Evolutionary conservation across 257 asterid genomes (phyloP).

Genomic region (Solanum rostratum): DNA sequence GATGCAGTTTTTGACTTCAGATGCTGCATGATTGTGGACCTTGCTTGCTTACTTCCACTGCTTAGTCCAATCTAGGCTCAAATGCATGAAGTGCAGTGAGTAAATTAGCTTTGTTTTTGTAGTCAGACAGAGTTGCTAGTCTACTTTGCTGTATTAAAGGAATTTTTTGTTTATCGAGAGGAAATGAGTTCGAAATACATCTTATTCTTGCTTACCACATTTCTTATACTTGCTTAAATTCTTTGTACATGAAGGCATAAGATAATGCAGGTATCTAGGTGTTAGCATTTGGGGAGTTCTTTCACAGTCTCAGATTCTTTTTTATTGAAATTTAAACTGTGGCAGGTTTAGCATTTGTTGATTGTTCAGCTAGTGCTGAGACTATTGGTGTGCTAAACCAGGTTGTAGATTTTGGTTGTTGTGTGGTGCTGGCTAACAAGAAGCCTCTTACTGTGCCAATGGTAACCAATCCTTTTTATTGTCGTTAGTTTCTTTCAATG

Average conservation of each 20-base stretch:
- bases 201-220: neutral
- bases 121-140: neutral
- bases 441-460: constrained; percentile 74
- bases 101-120: neutral
- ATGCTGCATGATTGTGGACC: neutral
- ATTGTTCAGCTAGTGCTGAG: constrained; percentile 92
- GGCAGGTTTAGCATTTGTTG: constrained; percentile 68
- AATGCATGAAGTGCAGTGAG: neutral
- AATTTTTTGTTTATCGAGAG: neutral
- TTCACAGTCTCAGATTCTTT: neutral
- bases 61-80: neutral
- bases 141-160: neutral
- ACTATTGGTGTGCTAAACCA: constrained; percentile 44
- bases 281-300: neutral
- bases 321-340: neutral
- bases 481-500: constrained; percentile 1
- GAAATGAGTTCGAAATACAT: neutral
- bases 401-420: constrained; percentile 47
- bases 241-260: neutral
- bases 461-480: constrained; percentile 27
- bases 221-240: neutral
- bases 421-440: constrained; percentile 87
- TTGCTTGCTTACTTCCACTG: neutral
- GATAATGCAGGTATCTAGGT: neutral
- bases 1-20: neutral